Conservation (phyloP, 2,329 filamentous ascomycete species). For the Colletotrichum sojae region DNA sequence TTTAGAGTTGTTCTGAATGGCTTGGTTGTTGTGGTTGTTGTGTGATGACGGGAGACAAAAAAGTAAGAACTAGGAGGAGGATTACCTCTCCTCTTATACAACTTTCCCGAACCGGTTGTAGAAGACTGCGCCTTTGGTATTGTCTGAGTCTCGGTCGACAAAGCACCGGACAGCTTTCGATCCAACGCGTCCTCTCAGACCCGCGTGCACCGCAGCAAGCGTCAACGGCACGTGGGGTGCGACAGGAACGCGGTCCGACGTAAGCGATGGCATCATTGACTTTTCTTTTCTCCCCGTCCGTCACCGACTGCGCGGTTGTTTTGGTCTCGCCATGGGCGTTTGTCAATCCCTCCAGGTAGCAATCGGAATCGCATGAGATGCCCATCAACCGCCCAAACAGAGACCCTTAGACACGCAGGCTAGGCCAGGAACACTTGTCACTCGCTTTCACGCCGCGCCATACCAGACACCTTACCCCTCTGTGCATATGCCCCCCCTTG, state of each 20-base stretch:
- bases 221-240: background rate
- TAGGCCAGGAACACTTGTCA: background rate
- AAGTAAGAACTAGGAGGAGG: background rate
- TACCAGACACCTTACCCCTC: too few relatives aligned
- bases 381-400: background rate
- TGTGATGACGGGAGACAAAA: conserved; percentile 16
- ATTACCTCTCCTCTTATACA: conserved; percentile 38
- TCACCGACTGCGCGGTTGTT: background rate
- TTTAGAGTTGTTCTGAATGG: background rate
- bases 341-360: background rate
- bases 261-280: conserved; percentile 36
- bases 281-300: background rate
- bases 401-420: background rate
- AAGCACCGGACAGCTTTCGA: background rate
- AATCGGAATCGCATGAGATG: background rate
- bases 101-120: background rate
- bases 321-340: conserved; percentile 1
- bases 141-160: background rate
- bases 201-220: background rate
- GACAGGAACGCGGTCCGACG: conserved; percentile 2
- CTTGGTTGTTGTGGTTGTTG: background rate
- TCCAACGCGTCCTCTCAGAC: background rate
- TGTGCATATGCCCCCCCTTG: background rate
- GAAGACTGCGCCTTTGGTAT: background rate
- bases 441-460: too few relatives aligned